Conservation (phyloP, 108 stramenopile genomes). For the Skeletonema menzelii region DNA sequence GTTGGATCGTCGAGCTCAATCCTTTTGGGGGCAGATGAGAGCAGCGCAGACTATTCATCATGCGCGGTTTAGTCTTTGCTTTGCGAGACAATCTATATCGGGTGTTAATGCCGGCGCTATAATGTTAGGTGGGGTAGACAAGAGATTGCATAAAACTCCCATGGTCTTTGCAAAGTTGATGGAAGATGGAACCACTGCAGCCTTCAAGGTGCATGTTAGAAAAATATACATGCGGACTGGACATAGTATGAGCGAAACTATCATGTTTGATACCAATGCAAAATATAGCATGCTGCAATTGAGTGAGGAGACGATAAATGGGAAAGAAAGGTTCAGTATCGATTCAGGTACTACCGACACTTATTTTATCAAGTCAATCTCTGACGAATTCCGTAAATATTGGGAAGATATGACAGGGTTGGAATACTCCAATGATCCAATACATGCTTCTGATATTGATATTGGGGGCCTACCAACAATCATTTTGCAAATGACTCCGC, state of each 20-base stretch:
- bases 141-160: conserved; percentile 71
- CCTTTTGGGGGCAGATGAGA: conserved; percentile 84
- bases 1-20: conserved; percentile 77
- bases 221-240: conserved; percentile 69
- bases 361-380: conserved; percentile 65
- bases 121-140: conserved; percentile 86
- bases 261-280: conserved; percentile 24
- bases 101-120: conserved; percentile 73
- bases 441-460: conserved; percentile 42
- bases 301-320: conserved; percentile 53
- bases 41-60: conserved; percentile 64
- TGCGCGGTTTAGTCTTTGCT: conserved; percentile 89
- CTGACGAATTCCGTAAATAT: conserved; percentile 60
- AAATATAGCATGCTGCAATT: conserved; percentile 47
- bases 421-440: conserved; percentile 67
- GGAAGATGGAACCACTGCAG: conserved; percentile 53
- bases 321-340: conserved; percentile 90
- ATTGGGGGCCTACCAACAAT: conserved; percentile 72
- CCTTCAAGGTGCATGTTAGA: conserved; percentile 85
- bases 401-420: conserved; percentile 76
- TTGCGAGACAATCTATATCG: conserved; percentile 59
- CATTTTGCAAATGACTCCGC: conserved; percentile 62
- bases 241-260: conserved; percentile 46
- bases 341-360: conserved; percentile 95
- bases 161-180: conserved; percentile 86